Base-by-base conservation (phyloP, 2,329 filamentous ascomycete genomes). In the Paracoccidioides brasiliensis region DNA sequence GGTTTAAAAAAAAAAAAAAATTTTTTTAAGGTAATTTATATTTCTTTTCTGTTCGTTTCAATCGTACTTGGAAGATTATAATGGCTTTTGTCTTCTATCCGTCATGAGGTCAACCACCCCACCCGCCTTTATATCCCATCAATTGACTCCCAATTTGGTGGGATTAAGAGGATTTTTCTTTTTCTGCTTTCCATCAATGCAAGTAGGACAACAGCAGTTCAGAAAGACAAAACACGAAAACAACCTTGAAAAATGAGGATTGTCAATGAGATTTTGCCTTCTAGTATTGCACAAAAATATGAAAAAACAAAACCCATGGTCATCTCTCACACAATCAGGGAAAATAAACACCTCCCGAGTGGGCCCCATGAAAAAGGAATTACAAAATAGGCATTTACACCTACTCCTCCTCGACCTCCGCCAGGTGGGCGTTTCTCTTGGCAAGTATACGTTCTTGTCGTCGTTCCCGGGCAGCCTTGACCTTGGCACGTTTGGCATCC, bases 401-500 rank as follows among this genome's bases (percentile, higher is more conserved):
- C 52, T 53, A 32, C 67, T 73, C 70, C 66, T 76, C 69, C 66
- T 77, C 76, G 58, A 75, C 81, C 71, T 90, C 89, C 73, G 80
- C 88, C 70, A 86, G 73, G 75, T 94, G 75, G 72, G 88, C 90
- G 72, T 82, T 85, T 76, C 90, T 84, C 91, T 98, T 98, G 76
- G 86, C 85, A 74, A 80, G 76, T 75, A 86, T 82, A 78, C 94
- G 88, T 82, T 95, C 89, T 78, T 85, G 78, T 85, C 93, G 93
- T 82, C 93, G 86, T 86, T 97, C 93, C 80, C 93, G 90, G 70
- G 93, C 93, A 74, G 93, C 93, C 90, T 96, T 97, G 85, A 90
- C 97, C 90, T 95, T 96, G 76, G 90, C 89, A 80, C 93, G 90
- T 86, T 95, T 97, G 82, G 88, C 89, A 76, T 97, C 93, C 93